A percentile compares a stretch with the other conserved stretches of the same genome.
These are phyloP conservation scores for Penicillium taxi DNA, from an alignment of 495 filamentous ascomycete genomes.

Conservation along the genomic window DNA sequence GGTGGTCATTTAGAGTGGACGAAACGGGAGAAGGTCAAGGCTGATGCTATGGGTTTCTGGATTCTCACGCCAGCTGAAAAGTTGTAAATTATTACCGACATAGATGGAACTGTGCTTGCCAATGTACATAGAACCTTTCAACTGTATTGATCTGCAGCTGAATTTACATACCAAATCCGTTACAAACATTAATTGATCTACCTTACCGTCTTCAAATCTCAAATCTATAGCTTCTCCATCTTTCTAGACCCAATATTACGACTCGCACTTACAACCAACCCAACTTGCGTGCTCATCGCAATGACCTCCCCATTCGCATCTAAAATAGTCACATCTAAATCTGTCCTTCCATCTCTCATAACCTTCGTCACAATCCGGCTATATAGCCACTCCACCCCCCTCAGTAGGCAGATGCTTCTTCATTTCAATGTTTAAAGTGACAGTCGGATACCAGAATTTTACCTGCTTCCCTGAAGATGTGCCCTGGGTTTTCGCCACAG, in stretches of 20 bases:
- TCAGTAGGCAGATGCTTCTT: conserved; percentile 52
- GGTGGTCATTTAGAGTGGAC: conserved; percentile 25
- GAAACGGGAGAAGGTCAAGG: conserved; percentile 26
- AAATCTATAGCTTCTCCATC: conserved; percentile 25
- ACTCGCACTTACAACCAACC: conserved; percentile 47
- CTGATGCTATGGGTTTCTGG: conserved; percentile 40
- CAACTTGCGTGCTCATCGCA: conserved; percentile 55
- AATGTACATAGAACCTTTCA: background rate
- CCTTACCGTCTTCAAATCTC: too few relatives aligned
- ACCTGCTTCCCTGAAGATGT: conserved; percentile 14
- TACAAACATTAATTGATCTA: conserved; percentile 1
- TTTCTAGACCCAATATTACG: conserved; percentile 43
- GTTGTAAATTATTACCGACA: conserved; percentile 1
- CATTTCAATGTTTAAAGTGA: conserved; percentile 60
- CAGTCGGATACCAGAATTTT: conserved; percentile 70
- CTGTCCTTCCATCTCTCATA: conserved; percentile 55
- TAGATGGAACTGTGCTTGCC: background rate
- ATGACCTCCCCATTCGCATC: conserved; percentile 52
- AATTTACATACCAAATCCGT: conserved; percentile 8
- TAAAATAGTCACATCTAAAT: conserved; percentile 55
- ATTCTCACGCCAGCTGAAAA: conserved; percentile 20
- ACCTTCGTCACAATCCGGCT: conserved; percentile 48
- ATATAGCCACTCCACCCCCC: conserved; percentile 60
- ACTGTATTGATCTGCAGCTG: conserved; percentile 4
- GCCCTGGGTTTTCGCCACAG: conserved; percentile 12